These are phyloP conservation scores for Nepenthes gracilis DNA, from an alignment of 148 eudicot species.

Conservation along the genomic window DNA sequence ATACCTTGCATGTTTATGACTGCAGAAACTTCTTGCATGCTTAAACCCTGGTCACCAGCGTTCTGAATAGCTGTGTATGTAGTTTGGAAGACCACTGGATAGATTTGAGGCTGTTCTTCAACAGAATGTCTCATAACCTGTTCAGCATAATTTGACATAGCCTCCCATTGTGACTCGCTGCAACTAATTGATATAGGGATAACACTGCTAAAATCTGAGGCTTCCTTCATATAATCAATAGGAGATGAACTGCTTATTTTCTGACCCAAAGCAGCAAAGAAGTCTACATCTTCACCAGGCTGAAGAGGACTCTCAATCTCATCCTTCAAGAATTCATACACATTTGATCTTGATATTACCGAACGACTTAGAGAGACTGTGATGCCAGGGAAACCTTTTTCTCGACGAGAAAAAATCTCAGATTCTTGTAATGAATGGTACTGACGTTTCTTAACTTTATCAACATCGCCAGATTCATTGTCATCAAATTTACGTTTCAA, in stretches of 20 bases:
- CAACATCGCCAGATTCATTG: slow-evolving; percentile 19
- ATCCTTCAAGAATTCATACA: slow-evolving; percentile 35
- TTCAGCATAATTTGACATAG: slow-evolving; percentile 45
- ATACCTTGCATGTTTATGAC: slow-evolving; percentile 46
- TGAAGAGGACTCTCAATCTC: slow-evolving; percentile 11
- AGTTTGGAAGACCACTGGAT: slow-evolving; percentile 44
- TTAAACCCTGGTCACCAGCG: slow-evolving; percentile 91
- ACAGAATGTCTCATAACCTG: slow-evolving; percentile 19
- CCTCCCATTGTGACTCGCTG: slow-evolving; percentile 67
- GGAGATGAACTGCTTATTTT: slow-evolving; percentile 15
- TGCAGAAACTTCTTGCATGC: slow-evolving; percentile 53
- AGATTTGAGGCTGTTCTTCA: slow-evolving; percentile 17
- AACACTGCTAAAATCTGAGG: slow-evolving; percentile 27
- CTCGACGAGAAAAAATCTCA: slow-evolving; percentile 60
- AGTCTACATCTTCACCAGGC: slow-evolving; percentile 28
- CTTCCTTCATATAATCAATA: slow-evolving; percentile 25
- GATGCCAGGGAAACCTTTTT: slow-evolving; percentile 96
- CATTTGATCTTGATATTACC: slow-evolving; percentile 26
- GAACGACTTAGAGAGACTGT: slow-evolving; percentile 41
- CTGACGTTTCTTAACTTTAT: slow-evolving; percentile 35
- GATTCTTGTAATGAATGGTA: slow-evolving; percentile 29
- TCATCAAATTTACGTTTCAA: slow-evolving; percentile 53
- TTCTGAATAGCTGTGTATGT: slow-evolving; percentile 52
- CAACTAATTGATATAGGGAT: slow-evolving; percentile 17
- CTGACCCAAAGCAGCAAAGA: slow-evolving; percentile 20